These are phyloP conservation scores for Haplosporangium sp. DNA, from an alignment of 371 early-diverging fungal genomes.

Conservation along the genomic window DNA sequence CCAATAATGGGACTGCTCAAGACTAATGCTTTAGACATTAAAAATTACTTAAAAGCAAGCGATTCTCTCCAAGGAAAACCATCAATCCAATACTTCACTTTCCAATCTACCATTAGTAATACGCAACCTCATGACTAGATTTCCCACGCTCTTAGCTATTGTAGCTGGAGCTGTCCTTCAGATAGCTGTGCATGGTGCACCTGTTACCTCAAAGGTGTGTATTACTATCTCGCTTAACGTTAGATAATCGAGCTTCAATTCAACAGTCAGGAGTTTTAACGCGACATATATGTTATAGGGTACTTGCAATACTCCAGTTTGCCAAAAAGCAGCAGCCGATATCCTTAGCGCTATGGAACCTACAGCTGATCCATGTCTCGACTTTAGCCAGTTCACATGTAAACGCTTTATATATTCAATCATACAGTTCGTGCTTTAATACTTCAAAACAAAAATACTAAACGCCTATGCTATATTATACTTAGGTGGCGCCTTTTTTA, in stretches of 20 bases:
- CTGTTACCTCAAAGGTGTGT: neutral
- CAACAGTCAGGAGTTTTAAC: too few relatives aligned
- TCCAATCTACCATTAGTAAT: neutral
- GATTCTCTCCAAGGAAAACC: too few relatives aligned
- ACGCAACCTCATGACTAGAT: neutral
- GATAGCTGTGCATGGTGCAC: constrained; percentile 9
- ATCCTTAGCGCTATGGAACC: neutral
- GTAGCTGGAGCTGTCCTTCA: constrained; percentile 19
- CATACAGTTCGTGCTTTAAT: too few relatives aligned
- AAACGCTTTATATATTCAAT: neutral
- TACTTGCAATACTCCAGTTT: neutral
- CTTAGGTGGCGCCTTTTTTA: constrained; percentile 15
- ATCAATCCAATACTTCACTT: neutral
- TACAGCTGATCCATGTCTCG: neutral
- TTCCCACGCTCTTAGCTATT: constrained; percentile 3
- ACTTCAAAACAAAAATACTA: too few relatives aligned
- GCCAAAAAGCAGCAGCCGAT: neutral
- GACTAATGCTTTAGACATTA: too few relatives aligned
- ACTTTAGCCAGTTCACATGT: constrained; percentile 1
- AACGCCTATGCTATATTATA: neutral
- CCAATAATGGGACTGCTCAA: too few relatives aligned
- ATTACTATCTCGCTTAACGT: too few relatives aligned
- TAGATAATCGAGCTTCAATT: too few relatives aligned
- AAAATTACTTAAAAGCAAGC: too few relatives aligned
- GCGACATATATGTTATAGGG: neutral